Evolutionary conservation across 192 early-diverging fungal species (phyloP).

Genomic region (Backusella psychrophila): DNA sequence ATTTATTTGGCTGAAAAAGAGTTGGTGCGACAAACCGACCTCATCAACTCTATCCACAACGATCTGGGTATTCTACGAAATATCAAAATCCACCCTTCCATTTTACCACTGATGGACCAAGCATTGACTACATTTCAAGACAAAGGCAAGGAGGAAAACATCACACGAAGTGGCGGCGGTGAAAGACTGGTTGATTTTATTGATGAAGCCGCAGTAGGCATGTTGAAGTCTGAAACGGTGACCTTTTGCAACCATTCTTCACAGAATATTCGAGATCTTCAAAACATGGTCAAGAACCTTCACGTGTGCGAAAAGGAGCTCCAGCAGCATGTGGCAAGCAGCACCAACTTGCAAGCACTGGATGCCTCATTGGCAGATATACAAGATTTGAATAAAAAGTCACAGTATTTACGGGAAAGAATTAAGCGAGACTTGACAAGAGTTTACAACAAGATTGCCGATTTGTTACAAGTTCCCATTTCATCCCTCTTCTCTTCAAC

Average conservation of each 20-base stretch:
- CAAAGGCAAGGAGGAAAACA: background rate
- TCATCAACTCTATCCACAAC: constrained; percentile 32
- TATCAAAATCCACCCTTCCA: constrained; percentile 45
- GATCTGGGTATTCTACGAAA: constrained; percentile 42
- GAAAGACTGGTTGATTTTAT: constrained; percentile 10
- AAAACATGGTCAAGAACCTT: constrained; percentile 3
- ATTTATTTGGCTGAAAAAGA: constrained; percentile 40
- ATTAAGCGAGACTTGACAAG: constrained; percentile 23
- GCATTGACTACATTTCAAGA: background rate
- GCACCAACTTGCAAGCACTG: constrained; percentile 20
- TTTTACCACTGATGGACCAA: constrained; percentile 17
- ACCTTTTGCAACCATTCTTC: background rate
- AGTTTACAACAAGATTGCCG: constrained; percentile 22
- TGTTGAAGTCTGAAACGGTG: background rate
- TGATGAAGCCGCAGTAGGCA: background rate
- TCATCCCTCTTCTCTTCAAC: background rate
- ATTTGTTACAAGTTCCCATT: constrained; percentile 6
- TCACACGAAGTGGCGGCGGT: background rate
- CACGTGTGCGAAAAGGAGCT: constrained; percentile 15
- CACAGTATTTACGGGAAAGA: constrained; percentile 22
- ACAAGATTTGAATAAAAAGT: constrained; percentile 3
- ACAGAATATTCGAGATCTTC: constrained; percentile 19
- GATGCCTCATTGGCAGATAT: constrained; percentile 23
- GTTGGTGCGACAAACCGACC: constrained; percentile 30
- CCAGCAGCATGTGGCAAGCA: constrained; percentile 9